Evolutionary conservation across 2,329 filamentous ascomycete species (phyloP).

Genomic region (Diaporthe sp.): DNA sequence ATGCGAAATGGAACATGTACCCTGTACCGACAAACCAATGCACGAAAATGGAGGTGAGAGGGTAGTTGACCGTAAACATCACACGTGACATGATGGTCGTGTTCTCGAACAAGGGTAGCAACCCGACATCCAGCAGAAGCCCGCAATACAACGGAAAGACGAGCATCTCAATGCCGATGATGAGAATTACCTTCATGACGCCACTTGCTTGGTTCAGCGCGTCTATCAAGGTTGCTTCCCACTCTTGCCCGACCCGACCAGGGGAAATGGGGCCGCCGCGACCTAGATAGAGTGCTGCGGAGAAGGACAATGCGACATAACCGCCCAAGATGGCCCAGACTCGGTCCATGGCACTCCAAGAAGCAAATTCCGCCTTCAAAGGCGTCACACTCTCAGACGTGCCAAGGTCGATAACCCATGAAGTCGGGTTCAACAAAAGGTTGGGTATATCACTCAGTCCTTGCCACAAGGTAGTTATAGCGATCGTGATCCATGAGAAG

Average conservation of each 20-base stretch:
- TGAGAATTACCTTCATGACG: slow-evolving; percentile 96
- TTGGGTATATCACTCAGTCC: slow-evolving; percentile 52
- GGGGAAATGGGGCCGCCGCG: slow-evolving; percentile 78
- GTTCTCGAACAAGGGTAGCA: slow-evolving; percentile 89
- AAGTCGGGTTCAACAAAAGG: slow-evolving; percentile 61
- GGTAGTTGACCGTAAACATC: slow-evolving; percentile 82
- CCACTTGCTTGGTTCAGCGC: slow-evolving; percentile 92
- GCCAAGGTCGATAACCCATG: slow-evolving; percentile 72
- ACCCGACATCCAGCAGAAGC: slow-evolving; percentile 86
- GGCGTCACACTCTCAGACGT: slow-evolving; percentile 54
- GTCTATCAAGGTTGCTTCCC: slow-evolving; percentile 86
- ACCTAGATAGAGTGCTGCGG: slow-evolving; percentile 85
- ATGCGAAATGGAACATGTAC: slow-evolving; percentile 99
- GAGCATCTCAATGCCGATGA: slow-evolving; percentile 99
- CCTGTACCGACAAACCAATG: slow-evolving; percentile 99
- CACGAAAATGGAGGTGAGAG: slow-evolving; percentile 92
- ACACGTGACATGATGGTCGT: slow-evolving; percentile 84
- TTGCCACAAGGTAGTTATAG: slow-evolving; percentile 43
- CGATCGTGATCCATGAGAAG: slow-evolving; percentile 43
- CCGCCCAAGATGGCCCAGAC: slow-evolving; percentile 83
- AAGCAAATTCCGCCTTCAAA: slow-evolving; percentile 71
- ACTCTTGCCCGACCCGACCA: slow-evolving; percentile 68
- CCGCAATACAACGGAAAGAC: slow-evolving; percentile 97
- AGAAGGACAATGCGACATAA: slow-evolving; percentile 81
- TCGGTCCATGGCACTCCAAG: slow-evolving; percentile 77